phyloP scores from a whole-genome alignment of 108 stramenopile species.

The Schizochytrium sp. region DNA sequence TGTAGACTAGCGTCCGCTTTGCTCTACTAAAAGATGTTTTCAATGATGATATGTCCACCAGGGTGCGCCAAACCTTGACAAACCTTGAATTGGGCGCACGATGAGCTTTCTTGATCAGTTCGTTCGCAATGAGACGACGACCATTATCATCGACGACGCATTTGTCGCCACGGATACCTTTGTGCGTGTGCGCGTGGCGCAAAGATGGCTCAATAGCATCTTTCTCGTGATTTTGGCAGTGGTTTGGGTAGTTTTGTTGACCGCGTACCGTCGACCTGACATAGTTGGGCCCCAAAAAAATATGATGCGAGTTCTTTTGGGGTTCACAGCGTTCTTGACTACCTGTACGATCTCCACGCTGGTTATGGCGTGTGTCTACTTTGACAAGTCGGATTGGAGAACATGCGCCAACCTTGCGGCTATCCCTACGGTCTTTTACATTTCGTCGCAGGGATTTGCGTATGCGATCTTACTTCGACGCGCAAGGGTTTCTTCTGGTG shows the following conservation, averaged over 20 bases:
- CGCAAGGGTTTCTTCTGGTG: neutral
- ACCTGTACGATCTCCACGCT: neutral
- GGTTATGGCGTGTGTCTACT: neutral
- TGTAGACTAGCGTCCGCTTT: too few species aligned
- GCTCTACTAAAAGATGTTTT: too few species aligned
- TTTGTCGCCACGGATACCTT: neutral
- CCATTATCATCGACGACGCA: neutral
- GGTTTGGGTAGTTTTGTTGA: neutral
- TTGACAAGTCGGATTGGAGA: neutral
- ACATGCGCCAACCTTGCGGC: neutral
- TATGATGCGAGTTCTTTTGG: neutral
- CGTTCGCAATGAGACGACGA: neutral
- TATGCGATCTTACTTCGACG: neutral
- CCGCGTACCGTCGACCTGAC: neutral
- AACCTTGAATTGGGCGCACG: too few species aligned
- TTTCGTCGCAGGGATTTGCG: neutral
- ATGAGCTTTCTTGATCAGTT: neutral
- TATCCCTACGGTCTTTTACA: neutral
- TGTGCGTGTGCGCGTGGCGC: neutral
- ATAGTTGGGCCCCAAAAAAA: neutral
- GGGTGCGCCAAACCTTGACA: too few species aligned
- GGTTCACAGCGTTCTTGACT: neutral
- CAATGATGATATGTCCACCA: too few species aligned
- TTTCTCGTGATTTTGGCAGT: neutral
- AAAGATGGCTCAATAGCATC: neutral